These are phyloP conservation scores for Cordyceps militaris DNA, from an alignment of 2,329 filamentous ascomycete genomes.

Conservation along the genomic window DNA sequence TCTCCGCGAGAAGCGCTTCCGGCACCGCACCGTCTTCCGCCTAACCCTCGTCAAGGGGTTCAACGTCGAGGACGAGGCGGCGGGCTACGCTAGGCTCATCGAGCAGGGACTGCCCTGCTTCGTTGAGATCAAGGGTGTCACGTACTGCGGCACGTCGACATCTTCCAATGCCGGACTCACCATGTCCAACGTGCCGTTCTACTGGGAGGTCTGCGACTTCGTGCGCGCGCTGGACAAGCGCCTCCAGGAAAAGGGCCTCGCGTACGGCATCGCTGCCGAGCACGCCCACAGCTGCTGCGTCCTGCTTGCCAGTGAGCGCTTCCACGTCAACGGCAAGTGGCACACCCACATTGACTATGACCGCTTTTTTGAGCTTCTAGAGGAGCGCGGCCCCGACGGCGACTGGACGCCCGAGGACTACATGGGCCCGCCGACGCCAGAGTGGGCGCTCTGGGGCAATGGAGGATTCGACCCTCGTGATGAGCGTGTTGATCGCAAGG, in stretches of 20 bases:
- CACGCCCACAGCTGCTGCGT: slow-evolving; percentile 94
- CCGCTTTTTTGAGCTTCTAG: slow-evolving; percentile 76
- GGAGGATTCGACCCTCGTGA: slow-evolving; percentile 92
- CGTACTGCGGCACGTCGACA: slow-evolving; percentile 87
- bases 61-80: slow-evolving; percentile 89
- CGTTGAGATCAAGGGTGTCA: slow-evolving; percentile 93
- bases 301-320: slow-evolving; percentile 74
- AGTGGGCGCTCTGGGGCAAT: slow-evolving; percentile 93
- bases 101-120: slow-evolving; percentile 83
- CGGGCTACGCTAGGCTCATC: slow-evolving; percentile 84
- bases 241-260: slow-evolving; percentile 61
- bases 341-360: slow-evolving; percentile 88
- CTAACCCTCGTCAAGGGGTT: slow-evolving; percentile 96
- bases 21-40: slow-evolving; percentile 88
- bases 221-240: slow-evolving; percentile 67
- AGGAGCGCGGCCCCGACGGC: slow-evolving; percentile 56
- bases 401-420: slow-evolving; percentile 87
- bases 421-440: slow-evolving; percentile 73
- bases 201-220: slow-evolving; percentile 81
- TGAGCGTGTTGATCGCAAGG: slow-evolving; percentile 79
- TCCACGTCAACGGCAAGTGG: slow-evolving; percentile 72
- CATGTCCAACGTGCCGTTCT: slow-evolving; percentile 98
- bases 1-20: slow-evolving; percentile 70
- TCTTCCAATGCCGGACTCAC: slow-evolving; percentile 77
- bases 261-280: slow-evolving; percentile 88